These are phyloP conservation scores for Discostella pseudostelligera DNA, from an alignment of 108 stramenopile genomes.

Conservation along the genomic window DNA sequence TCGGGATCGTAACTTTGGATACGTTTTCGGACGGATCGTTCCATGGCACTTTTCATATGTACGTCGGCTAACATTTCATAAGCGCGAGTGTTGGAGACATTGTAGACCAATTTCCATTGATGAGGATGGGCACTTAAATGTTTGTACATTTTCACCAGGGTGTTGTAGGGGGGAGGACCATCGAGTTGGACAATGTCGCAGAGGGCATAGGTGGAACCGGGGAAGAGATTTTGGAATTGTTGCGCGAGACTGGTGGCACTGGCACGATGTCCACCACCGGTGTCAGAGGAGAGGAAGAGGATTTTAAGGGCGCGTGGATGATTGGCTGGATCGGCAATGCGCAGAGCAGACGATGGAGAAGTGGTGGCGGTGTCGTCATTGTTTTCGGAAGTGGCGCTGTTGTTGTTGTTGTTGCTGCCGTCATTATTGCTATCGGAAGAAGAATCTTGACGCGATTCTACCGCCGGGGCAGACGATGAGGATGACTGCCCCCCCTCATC, in stretches of 20 bases:
- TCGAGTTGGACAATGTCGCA: conserved; percentile 73
- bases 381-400: neutral
- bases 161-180: conserved; percentile 72
- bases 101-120: conserved; percentile 85
- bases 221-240: conserved; percentile 79
- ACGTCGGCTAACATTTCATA: conserved; percentile 77
- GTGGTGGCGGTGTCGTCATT: neutral
- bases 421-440: no score
- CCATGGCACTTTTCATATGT: conserved; percentile 77
- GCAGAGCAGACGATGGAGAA: conserved; percentile 5
- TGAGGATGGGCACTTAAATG: conserved; percentile 74
- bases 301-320: conserved; percentile 63
- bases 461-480: no score
- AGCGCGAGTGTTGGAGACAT: conserved; percentile 66
- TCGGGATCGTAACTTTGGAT: conserved; percentile 80
- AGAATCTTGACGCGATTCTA: no score
- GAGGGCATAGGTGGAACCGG: conserved; percentile 76
- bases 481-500: no score
- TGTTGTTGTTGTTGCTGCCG: no score
- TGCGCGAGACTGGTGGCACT: conserved; percentile 87
- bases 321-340: conserved; percentile 2
- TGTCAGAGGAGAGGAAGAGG: conserved; percentile 93
- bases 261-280: conserved; percentile 96
- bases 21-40: conserved; percentile 62
- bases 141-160: conserved; percentile 70